phyloP scores from a whole-genome alignment of 108 stramenopile species.

The Cyclotella sp. region DNA sequence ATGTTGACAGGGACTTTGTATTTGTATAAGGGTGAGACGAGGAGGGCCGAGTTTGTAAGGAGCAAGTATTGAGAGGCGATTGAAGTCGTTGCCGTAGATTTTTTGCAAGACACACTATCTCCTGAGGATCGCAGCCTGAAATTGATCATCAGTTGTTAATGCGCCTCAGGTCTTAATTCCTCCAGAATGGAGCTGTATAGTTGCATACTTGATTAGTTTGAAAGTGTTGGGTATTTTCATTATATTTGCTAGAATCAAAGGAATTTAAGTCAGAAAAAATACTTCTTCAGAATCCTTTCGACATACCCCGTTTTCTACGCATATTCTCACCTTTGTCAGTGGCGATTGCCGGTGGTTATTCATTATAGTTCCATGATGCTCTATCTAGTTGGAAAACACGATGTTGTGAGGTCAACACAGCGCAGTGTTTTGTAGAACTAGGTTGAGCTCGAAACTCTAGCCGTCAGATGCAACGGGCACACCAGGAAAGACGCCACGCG shows the following conservation, averaged over 20 bases:
- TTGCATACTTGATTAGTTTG: not conserved
- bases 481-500: too few relatives aligned
- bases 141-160: not conserved
- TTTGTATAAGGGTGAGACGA: conserved; percentile 65
- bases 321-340: too few relatives aligned
- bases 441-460: too few relatives aligned
- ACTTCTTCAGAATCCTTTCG: too few relatives aligned
- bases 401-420: too few relatives aligned
- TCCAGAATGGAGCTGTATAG: not conserved
- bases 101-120: not conserved
- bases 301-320: too few relatives aligned
- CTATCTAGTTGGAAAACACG: too few relatives aligned
- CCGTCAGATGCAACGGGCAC: too few relatives aligned
- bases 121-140: not conserved
- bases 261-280: too few relatives aligned
- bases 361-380: too few relatives aligned
- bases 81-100: not conserved
- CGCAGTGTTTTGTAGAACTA: too few relatives aligned
- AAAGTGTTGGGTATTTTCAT: not conserved
- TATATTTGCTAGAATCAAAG: not conserved
- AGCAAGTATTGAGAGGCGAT: conserved; percentile 35
- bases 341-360: too few relatives aligned
- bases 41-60: conserved; percentile 68
- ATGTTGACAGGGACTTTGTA: conserved; percentile 74
- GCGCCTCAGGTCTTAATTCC: not conserved